Evolutionary conservation across 257 asterid genomes (phyloP).

Genomic region (Solanum boliviense): DNA sequence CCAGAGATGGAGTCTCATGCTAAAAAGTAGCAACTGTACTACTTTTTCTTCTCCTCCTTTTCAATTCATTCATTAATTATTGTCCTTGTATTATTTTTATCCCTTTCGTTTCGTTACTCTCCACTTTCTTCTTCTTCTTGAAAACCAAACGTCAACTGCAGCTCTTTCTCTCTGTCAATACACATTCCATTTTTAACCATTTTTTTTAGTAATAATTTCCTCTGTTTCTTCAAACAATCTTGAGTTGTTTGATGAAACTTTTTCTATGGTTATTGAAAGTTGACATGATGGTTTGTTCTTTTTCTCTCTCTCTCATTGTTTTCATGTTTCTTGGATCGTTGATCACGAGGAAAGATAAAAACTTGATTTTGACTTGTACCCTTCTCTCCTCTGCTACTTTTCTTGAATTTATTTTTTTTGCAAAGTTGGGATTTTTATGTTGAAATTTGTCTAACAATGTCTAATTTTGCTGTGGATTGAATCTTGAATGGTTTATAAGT

Average conservation of each 20-base stretch:
- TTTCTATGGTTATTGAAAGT: not conserved
- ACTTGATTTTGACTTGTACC: not conserved
- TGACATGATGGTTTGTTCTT: not conserved
- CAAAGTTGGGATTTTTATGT: not conserved
- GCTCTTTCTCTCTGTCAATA: not conserved
- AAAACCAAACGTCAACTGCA: not conserved
- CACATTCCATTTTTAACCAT: not conserved
- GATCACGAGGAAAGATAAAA: not conserved
- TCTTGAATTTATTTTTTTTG: not conserved
- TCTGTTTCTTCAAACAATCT: not conserved
- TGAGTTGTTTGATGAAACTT: not conserved
- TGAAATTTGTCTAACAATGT: not conserved
- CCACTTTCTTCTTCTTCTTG: conserved; percentile 6
- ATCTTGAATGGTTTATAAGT: not conserved
- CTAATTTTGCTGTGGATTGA: not conserved
- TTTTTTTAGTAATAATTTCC: not conserved
- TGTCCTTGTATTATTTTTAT: not conserved
- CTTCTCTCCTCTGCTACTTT: not conserved
- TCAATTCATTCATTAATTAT: not conserved
- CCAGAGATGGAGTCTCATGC: conserved; percentile 63
- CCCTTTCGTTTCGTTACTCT: not conserved
- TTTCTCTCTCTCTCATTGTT: not conserved
- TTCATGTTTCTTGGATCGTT: not conserved
- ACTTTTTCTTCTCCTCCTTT: not conserved
- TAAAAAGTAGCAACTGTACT: conserved; percentile 29